Conservation (phyloP, 2,329 filamentous ascomycete species). For the Laburnicola sp. region DNA sequence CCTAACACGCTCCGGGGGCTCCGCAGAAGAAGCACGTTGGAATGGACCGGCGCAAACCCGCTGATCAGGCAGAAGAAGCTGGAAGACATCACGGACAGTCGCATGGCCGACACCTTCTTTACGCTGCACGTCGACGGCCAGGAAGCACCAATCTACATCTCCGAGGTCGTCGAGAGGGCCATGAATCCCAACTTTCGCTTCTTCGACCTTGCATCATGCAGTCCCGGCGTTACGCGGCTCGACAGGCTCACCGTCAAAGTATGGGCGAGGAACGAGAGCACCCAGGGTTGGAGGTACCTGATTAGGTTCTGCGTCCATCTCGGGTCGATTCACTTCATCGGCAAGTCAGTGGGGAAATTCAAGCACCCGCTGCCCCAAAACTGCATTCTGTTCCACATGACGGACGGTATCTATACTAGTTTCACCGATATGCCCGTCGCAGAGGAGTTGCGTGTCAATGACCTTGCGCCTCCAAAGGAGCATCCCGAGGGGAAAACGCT, state of each 20-base stretch:
- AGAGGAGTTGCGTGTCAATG: slow-evolving; percentile 32
- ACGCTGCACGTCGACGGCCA: slow-evolving; percentile 71
- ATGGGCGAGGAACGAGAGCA: slow-evolving; percentile 67
- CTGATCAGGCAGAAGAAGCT: slow-evolving; percentile 71
- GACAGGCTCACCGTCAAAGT: slow-evolving; percentile 69
- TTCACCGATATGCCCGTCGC: slow-evolving; percentile 65
- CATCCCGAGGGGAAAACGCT: slow-evolving; percentile 54
- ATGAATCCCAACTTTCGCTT: slow-evolving; percentile 89
- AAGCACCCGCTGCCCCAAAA: slow-evolving; percentile 77
- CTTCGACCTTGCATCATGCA: slow-evolving; percentile 72
- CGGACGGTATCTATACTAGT: slow-evolving; percentile 83
- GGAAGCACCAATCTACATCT: slow-evolving; percentile 80
- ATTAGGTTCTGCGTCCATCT: slow-evolving; percentile 74
- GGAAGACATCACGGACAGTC: slow-evolving; percentile 69
- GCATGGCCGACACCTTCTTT: slow-evolving; percentile 87
- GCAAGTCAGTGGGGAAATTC: slow-evolving; percentile 62
- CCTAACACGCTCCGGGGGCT: slow-evolving; percentile 44
- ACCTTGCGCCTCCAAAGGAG: slow-evolving; percentile 40
- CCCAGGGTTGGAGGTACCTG: slow-evolving; percentile 63
- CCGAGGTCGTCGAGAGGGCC: slow-evolving; percentile 76
- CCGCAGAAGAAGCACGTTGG: slow-evolving; percentile 62
- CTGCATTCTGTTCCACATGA: slow-evolving; percentile 80
- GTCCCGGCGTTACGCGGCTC: slow-evolving; percentile 65
- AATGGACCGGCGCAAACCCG: slow-evolving; percentile 64
- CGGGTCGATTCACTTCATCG: slow-evolving; percentile 75